Percentiles rank a stretch among this genome's conserved stretches.
phyloP scores from a whole-genome alignment of 1,284 basidiomycete genomes.

The Naganishia albida region DNA sequence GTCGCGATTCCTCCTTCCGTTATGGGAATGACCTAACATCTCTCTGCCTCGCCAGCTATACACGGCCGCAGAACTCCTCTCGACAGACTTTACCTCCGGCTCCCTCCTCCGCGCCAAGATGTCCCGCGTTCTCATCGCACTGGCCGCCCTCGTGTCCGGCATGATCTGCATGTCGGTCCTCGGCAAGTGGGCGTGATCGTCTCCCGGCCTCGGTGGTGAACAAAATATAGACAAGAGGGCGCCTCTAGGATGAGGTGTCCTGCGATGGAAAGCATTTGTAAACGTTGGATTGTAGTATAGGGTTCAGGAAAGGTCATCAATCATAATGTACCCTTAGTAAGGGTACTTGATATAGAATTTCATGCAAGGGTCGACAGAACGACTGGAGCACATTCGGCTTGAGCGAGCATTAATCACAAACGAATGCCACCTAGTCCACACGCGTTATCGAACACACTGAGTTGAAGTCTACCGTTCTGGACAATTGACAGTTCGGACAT shows the following conservation, averaged over 20 bases:
- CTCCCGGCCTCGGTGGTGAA: neutral
- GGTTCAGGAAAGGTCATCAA: neutral
- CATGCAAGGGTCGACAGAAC: neutral
- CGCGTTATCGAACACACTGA: too few relatives aligned
- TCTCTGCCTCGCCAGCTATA: slow-evolving; percentile 35
- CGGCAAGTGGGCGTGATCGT: slow-evolving; percentile 49
- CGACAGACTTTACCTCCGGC: slow-evolving; percentile 40
- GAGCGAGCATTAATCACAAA: neutral
- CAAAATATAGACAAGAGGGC: neutral
- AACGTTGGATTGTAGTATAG: neutral
- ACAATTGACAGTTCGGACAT: too few relatives aligned
- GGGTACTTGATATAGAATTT: neutral
- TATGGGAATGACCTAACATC: neutral
- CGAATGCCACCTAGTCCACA: too few relatives aligned
- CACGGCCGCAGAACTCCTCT: slow-evolving; percentile 44
- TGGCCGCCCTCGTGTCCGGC: slow-evolving; percentile 40
- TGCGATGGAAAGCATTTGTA: neutral
- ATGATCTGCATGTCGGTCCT: slow-evolving; percentile 49
- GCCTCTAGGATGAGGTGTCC: neutral
- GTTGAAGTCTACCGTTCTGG: too few relatives aligned
- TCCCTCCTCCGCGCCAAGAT: slow-evolving; percentile 35
- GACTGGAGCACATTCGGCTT: neutral
- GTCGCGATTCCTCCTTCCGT: slow-evolving; percentile 29
- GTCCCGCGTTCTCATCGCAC: slow-evolving; percentile 37
- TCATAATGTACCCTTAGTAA: neutral